These are phyloP conservation scores for Umbellularia californica DNA, from an alignment of 164 flowering plant genomes.

Conservation along the genomic window DNA sequence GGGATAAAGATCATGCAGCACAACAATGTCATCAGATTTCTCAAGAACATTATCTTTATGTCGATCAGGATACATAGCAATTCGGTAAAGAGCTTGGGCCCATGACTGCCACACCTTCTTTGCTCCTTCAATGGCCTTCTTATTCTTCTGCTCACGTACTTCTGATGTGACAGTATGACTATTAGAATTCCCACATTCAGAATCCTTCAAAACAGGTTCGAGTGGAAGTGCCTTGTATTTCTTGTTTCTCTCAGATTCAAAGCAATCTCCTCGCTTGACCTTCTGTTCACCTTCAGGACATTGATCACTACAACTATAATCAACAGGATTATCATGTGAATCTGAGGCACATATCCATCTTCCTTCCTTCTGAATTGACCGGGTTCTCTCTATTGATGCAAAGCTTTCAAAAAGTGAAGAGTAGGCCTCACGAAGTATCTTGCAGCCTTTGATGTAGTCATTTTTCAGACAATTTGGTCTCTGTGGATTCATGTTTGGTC, in stretches of 20 bases:
- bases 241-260: constrained; percentile 45
- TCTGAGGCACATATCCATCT: constrained; percentile 15
- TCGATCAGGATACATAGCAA: constrained; percentile 72
- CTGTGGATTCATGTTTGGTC: constrained; percentile 94
- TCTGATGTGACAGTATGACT: constrained; percentile 4
- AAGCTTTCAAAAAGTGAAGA: constrained; percentile 81
- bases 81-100: constrained; percentile 68
- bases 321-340: constrained; percentile 13
- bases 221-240: constrained; percentile 47
- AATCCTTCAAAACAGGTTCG: constrained; percentile 14
- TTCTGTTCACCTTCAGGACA: constrained; percentile 31
- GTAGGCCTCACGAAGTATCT: constrained; percentile 69
- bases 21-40: constrained; percentile 58
- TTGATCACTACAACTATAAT: constrained; percentile 12
- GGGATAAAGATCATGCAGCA: constrained; percentile 75
- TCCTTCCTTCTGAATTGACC: constrained; percentile 14
- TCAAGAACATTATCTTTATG: constrained; percentile 56
- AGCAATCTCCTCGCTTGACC: constrained; percentile 38
- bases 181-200: neutral
- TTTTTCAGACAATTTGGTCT: constrained; percentile 73
- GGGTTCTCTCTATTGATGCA: constrained; percentile 35
- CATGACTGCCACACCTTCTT: constrained; percentile 69
- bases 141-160: constrained; percentile 9
- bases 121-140: constrained; percentile 14
- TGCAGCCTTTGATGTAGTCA: constrained; percentile 72